phyloP scores from a whole-genome alignment of 2,329 filamentous ascomycete genomes.

The Botrytis squamosa region DNA sequence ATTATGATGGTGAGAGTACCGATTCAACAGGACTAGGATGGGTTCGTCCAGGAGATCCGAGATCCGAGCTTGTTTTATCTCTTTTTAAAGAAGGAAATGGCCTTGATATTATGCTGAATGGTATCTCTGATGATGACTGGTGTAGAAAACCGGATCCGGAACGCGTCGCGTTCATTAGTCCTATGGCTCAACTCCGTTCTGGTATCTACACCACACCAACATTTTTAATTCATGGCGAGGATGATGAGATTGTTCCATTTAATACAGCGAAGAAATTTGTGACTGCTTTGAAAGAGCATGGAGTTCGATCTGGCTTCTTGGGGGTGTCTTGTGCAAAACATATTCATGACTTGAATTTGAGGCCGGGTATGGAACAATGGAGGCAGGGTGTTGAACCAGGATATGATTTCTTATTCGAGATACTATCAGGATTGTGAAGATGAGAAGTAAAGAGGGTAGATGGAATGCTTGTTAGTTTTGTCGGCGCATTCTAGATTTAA shows the following conservation, averaged over 20 bases:
- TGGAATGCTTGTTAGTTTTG: not conserved
- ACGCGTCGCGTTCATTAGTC: not conserved
- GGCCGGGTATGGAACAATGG: conserved; percentile 3
- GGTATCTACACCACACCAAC: conserved; percentile 8
- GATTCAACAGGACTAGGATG: conserved; percentile 9
- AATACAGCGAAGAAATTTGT: not conserved
- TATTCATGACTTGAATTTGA: conserved; percentile 9
- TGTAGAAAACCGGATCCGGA: not conserved
- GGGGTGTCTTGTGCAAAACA: not conserved
- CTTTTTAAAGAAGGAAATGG: conserved; percentile 7
- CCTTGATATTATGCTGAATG: conserved; percentile 7
- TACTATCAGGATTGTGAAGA: not conserved
- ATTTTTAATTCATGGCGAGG: conserved; percentile 15
- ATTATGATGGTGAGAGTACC: not conserved
- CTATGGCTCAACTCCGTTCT: conserved; percentile 5
- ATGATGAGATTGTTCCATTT: not conserved
- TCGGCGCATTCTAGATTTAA: not conserved
- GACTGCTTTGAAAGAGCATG: not conserved
- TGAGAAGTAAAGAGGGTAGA: not conserved
- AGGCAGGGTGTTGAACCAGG: not conserved
- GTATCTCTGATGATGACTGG: not conserved
- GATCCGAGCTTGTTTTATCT: conserved; percentile 12
- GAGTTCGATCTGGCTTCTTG: conserved; percentile 2
- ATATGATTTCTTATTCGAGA: conserved; percentile 3
- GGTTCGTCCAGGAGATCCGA: conserved; percentile 12